Base-by-base conservation (phyloP, 306 rosid genomes). In the Parietaria judaica region DNA sequence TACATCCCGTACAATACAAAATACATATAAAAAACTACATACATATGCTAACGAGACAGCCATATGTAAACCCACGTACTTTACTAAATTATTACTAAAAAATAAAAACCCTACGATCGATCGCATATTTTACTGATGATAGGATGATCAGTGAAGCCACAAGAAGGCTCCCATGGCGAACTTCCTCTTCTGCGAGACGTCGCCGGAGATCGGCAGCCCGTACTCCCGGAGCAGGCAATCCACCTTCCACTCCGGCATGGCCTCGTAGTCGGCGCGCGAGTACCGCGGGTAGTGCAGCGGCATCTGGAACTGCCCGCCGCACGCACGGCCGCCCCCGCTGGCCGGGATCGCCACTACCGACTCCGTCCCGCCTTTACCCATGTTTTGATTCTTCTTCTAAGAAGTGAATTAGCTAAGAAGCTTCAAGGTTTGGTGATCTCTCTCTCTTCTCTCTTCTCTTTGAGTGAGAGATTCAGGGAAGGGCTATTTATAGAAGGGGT, bases 251-350 rank as follows among this genome's bases (percentile, higher is more conserved):
- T 81, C 91, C 34, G 85, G 85, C 87, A 84, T 81, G 73, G 66
- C 59, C 73, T 84, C 85, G 49, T 84, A 81, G 61, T 84, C 91
- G 34, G 74, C 70, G 47, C 73, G 46, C 1, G 80, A 76, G 75
- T 84, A 81, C 63, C 79, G 76, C 44, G 91, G 91, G 66, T 84
- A 84, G 76, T 84, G 91, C 17, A 84, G 66, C 52, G 87, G 87
- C 87, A 84, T 84, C 73, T 81, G 83, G 70, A 81, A 78, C 36
- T 73, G 48, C 11, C 76, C 73, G 31, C 76, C 56, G 3, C 68
- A 34, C 37, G 66, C 70, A 38, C 64, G 50, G 8, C 38, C 50
- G 7, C 17, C 69, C 1, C 3, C 15, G 1, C 7, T 66, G 6
- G 61, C 3, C 31, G 65, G 38, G 3, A 66, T 7, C 65, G 50